Base-by-base conservation (phyloP, 176 grass and related monocot species). In the Poa pratensis region DNA sequence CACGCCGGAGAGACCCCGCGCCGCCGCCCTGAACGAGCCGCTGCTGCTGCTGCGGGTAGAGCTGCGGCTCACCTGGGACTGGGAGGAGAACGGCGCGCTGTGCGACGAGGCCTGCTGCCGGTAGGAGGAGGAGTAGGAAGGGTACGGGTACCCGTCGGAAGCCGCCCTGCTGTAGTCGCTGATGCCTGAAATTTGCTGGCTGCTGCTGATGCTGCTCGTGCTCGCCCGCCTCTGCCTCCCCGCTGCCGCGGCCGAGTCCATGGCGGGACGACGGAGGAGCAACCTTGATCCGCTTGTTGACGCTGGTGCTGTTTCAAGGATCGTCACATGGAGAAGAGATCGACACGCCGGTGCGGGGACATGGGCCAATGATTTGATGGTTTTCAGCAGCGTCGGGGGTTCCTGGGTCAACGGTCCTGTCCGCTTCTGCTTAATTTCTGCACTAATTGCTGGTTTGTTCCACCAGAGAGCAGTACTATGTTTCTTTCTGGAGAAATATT, bases 221-320 rank as follows among this genome's bases (percentile, higher is more conserved):
- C 74, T 83, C 49, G 62, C 57, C 39, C 79, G 89, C 75, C 89
- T 80, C 59, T 75, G 89, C 80, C 89, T 80, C 49, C 52, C 87
- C 34, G 45, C 46, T 15, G 11, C 39, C 5, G 74, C 18, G 3
- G 73, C 16, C 16, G 50, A 45, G 6, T 82, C 80, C 89, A 90
- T 83, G 66, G 13, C 3, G 13, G 39, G 7, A 10, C 0, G 34
- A 16, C 0, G 20, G 9, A 26, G 13, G 0, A 9, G 11, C 63
- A 34, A 73, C 22, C 46, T 50, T 67, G 74, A 30, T 74, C 9
- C 37, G 55, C 4, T 42, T 12, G 45, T 1, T 8, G 42, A 42
- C 55, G 73, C 5, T n/a, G 45, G 11, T 46, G 23, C 2, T 18
- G 24, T 5, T 52, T 30, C 46, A 5, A 30, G 30, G 64, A 57